phyloP scores from a whole-genome alignment of 2,329 filamentous ascomycete species.

The Fusarium clavum region DNA sequence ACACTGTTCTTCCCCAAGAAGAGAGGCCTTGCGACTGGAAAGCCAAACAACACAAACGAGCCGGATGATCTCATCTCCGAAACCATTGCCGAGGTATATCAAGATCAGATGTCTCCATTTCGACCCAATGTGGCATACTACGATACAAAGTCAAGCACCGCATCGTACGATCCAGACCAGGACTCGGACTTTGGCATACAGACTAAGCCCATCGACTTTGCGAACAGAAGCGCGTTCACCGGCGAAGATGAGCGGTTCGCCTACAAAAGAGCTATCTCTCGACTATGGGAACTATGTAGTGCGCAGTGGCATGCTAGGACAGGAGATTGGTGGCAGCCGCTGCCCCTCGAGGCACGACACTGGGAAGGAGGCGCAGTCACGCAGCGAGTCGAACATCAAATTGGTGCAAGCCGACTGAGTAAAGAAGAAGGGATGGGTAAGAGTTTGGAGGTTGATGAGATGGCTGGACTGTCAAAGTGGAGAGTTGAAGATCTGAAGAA shows the following conservation, averaged over 20 bases:
- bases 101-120: slow-evolving; percentile 81
- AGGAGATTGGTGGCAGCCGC: slow-evolving; percentile 77
- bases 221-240: slow-evolving; percentile 74
- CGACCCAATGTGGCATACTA: slow-evolving; percentile 81
- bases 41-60: slow-evolving; percentile 28
- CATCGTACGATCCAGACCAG: slow-evolving; percentile 66
- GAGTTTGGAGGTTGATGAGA: slow-evolving; percentile 52
- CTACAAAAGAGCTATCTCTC: slow-evolving; percentile 79
- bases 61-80: slow-evolving; percentile 56
- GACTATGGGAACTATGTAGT: slow-evolving; percentile 87
- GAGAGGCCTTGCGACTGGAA: slow-evolving; percentile 36
- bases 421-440: slow-evolving; percentile 50
- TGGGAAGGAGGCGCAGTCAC: slow-evolving; percentile 67
- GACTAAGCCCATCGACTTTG: slow-evolving; percentile 69
- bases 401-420: slow-evolving; percentile 2
- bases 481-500: slow-evolving; percentile 51
- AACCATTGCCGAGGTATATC: slow-evolving; percentile 74
- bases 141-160: slow-evolving; percentile 57
- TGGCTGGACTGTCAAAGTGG: slow-evolving; percentile 56
- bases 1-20: slow-evolving; percentile 80
- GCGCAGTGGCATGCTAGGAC: slow-evolving; percentile 75
- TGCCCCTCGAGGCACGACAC: slow-evolving; percentile 71
- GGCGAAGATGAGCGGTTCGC: slow-evolving; percentile 87
- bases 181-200: slow-evolving; percentile 66
- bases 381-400: slow-evolving; percentile 29